These are phyloP conservation scores for Periglandula ipomoeae DNA, from an alignment of 2,329 filamentous ascomycete species.

Conservation along the genomic window DNA sequence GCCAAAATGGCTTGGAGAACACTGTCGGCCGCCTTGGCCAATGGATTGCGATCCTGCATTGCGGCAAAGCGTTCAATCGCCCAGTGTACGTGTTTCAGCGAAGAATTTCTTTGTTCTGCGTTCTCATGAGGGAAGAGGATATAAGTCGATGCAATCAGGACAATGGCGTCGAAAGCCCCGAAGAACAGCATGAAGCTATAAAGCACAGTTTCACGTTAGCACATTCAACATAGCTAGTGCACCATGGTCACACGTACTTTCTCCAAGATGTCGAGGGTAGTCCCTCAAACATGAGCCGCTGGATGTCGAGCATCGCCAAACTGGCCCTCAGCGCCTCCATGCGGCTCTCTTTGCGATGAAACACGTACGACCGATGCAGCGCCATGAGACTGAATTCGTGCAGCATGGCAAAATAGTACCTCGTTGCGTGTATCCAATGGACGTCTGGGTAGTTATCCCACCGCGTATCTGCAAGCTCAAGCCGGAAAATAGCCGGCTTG, in stretches of 20 bases:
- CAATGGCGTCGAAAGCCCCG: slow-evolving; percentile 54
- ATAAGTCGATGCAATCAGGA: slow-evolving; percentile 51
- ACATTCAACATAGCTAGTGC: background rate
- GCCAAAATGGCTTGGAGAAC: slow-evolving; percentile 46
- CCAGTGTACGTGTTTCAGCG: slow-evolving; percentile 50
- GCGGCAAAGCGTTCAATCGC: slow-evolving; percentile 48
- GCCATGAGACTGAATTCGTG: slow-evolving; percentile 47
- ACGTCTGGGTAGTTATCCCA: slow-evolving; percentile 43
- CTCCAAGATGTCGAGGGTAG: slow-evolving; percentile 41
- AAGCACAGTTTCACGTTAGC: background rate
- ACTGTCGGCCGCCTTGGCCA: slow-evolving; percentile 44
- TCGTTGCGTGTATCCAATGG: slow-evolving; percentile 39
- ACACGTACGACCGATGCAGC: slow-evolving; percentile 53
- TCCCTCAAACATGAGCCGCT: slow-evolving; percentile 39
- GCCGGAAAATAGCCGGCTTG: slow-evolving; percentile 43
- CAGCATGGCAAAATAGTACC: slow-evolving; percentile 38
- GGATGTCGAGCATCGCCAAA: slow-evolving; percentile 44
- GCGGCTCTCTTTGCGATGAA: slow-evolving; percentile 45
- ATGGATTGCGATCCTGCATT: slow-evolving; percentile 43
- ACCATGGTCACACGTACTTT: slow-evolving; percentile 18
- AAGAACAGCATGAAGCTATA: slow-evolving; percentile 47
- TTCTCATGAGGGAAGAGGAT: slow-evolving; percentile 52
- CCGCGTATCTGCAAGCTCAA: slow-evolving; percentile 45
- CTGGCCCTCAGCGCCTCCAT: slow-evolving; percentile 46
- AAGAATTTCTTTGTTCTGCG: slow-evolving; percentile 33